A percentile compares a stretch with the other conserved stretches of the same genome.
These are phyloP conservation scores for Solanum sitiens DNA, from an alignment of 257 asterid genomes.

Conservation along the genomic window DNA sequence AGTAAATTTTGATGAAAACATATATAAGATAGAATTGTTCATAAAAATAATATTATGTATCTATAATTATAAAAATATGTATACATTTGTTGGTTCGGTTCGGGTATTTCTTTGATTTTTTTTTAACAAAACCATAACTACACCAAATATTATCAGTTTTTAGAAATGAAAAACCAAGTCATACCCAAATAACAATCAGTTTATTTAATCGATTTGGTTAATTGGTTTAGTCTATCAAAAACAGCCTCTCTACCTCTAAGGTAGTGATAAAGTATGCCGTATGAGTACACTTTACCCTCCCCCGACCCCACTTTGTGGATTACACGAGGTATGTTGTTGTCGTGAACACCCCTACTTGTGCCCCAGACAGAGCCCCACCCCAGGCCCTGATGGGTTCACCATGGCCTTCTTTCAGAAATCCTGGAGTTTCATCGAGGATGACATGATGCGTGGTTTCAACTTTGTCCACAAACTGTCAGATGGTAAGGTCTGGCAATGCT, in stretches of 20 bases:
- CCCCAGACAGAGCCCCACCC: neutral
- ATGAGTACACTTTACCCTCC: neutral
- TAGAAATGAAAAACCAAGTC: neutral
- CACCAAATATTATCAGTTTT: no score
- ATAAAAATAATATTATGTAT: no score
- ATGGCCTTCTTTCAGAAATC: neutral
- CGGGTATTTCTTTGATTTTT: neutral
- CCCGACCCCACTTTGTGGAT: neutral
- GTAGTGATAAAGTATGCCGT: neutral
- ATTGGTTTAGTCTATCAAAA: neutral
- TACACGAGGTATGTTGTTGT: no score
- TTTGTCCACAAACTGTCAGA: neutral
- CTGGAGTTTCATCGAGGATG: neutral
- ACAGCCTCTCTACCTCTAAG: neutral
- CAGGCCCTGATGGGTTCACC: neutral
- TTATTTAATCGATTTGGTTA: neutral
- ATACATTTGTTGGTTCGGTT: neutral
- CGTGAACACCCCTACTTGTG: neutral
- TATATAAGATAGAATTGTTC: no score
- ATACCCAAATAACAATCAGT: neutral
- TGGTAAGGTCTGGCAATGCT: neutral
- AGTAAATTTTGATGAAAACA: neutral
- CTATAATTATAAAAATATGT: neutral
- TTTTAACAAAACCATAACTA: no score
- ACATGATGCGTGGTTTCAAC: neutral